Conservation (phyloP, 2,329 filamentous ascomycete species). For the Cordyceps farinosa region DNA sequence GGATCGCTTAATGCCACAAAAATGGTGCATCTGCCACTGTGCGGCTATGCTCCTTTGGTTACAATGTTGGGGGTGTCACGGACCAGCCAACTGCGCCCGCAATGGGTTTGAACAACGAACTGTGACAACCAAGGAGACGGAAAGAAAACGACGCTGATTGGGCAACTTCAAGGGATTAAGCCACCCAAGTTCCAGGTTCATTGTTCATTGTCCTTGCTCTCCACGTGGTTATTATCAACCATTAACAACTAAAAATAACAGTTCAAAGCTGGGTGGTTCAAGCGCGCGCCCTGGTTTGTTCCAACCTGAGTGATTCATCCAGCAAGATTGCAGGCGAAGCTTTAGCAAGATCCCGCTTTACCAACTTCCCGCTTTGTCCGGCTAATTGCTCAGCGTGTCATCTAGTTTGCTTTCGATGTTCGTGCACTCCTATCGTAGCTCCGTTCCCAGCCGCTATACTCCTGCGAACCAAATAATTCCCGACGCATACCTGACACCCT, state of each 20-base stretch:
- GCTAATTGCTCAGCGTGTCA: background rate
- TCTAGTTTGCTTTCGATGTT: constrained; percentile 15
- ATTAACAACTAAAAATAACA: constrained; percentile 14
- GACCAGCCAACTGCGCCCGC: constrained; percentile 18
- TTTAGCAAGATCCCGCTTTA: background rate
- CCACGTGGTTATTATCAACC: constrained; percentile 13
- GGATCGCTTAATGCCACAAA: constrained; percentile 6
- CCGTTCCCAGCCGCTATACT: background rate
- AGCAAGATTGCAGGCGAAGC: background rate
- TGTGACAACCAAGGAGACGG: background rate
- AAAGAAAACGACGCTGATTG: constrained; percentile 9
- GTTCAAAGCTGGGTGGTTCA: constrained; percentile 6
- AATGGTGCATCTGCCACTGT: constrained; percentile 11
- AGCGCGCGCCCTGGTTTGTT: background rate
- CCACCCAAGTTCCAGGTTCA: constrained; percentile 9
- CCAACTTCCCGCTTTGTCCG: background rate
- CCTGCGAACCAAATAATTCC: background rate
- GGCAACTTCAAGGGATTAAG: background rate
- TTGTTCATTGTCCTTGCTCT: constrained; percentile 11
- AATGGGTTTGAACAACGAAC: constrained; percentile 14
- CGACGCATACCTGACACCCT: background rate
- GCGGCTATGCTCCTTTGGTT: constrained; percentile 12
- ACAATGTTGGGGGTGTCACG: constrained; percentile 14
- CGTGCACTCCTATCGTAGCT: constrained; percentile 3
- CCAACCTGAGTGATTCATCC: background rate